A percentile compares a stretch with the other conserved stretches of the same genome.
These are phyloP conservation scores for Suillus brevipes DNA, from an alignment of 768 basidiomycete genomes.

Conservation along the genomic window DNA sequence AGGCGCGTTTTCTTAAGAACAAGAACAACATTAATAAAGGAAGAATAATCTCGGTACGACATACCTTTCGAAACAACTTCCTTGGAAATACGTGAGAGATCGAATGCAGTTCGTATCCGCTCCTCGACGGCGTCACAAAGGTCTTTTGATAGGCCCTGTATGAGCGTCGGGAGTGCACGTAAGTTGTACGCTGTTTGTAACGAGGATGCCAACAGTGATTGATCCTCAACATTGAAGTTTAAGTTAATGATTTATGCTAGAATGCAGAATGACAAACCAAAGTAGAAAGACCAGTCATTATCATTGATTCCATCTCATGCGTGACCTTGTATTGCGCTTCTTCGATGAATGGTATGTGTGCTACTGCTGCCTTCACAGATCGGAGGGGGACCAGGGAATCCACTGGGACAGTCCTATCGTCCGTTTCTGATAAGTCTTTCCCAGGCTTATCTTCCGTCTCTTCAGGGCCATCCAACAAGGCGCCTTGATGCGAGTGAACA, in stretches of 20 bases:
- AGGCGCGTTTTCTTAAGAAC: constrained; percentile 21
- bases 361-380: constrained; percentile 70
- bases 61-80: constrained; percentile 81
- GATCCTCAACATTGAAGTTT: constrained; percentile 56
- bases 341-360: constrained; percentile 71
- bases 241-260: neutral
- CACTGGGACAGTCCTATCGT: constrained; percentile 19
- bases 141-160: constrained; percentile 75
- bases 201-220: constrained; percentile 86
- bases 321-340: constrained; percentile 69
- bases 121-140: constrained; percentile 82
- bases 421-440: neutral
- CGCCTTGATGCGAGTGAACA: constrained; percentile 37
- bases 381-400: constrained; percentile 54
- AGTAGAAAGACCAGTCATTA: constrained; percentile 72
- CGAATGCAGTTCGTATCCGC: constrained; percentile 81
- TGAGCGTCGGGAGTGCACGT: constrained; percentile 77
- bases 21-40: neutral
- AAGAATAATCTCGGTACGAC: neutral
- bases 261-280: constrained; percentile 51
- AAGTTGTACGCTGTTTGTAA: constrained; percentile 96
- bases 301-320: constrained; percentile 89
- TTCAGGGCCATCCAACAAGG: constrained; percentile 49
- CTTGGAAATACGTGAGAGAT: constrained; percentile 82
- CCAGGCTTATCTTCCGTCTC: constrained; percentile 5